Base-by-base conservation (phyloP, 1,284 basidiomycete species). In the Ustilago trichophora region DNA sequence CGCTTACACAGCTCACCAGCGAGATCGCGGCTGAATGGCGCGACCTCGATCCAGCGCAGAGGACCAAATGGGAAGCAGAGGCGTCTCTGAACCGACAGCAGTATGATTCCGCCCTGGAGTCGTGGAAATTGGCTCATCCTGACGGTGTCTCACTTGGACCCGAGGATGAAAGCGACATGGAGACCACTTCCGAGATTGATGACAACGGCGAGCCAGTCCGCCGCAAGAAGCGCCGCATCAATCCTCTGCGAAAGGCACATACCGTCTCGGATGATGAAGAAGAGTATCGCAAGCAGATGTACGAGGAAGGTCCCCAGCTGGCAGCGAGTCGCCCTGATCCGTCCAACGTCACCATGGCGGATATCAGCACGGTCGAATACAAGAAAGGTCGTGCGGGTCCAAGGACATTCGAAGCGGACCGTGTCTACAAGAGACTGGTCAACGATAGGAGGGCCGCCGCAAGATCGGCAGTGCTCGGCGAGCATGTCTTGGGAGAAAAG, bases 341-440 rank as follows among this genome's bases (percentile, higher is more conserved):
- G 1, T 8, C 45, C 35, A 50, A 47, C 41, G 55, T 59, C 33
- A 50, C 55, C 22, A 73, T 73, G 71, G 50, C 48, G 11, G 69
- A 74, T 12, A 58, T 78, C 50, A 67, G 72, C 31, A 51, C 51
- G 13, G 50, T 46, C 9, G 47, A 71, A 9, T 73, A 69, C 47
- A 67, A 59, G 31, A 69, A 54, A n/a, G 76, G 76, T 15, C 57
- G 76, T 8, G 75, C 73, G 6, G 74, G 76, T 16, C 71, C 73
- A 12, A 53, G 76, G 12, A 79, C 77, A 3, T 79, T 79, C 40
- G 75, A 77, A 27, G 54, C 77, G 1, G 72, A 75, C 13, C 64
- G 75, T 12, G 72, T 72, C 19, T 70, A 72, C 21, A 68, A 55
- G 37, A 45, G 67, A 8, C 57, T 72, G 16, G 68, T 70, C 22